Base-by-base conservation (phyloP, 441 rosid species). In the Pelargonium australe region DNA sequence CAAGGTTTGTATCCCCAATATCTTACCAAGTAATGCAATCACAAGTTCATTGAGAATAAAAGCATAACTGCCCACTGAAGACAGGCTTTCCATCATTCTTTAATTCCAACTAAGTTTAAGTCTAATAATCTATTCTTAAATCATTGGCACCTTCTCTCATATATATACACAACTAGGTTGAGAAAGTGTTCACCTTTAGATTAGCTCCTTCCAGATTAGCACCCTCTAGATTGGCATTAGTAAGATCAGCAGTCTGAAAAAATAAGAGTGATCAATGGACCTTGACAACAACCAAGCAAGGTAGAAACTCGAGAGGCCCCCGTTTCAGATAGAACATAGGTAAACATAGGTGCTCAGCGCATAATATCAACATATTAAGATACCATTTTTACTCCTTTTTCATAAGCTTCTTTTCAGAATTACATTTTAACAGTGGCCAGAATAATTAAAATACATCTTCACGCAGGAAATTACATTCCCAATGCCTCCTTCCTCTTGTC, bases 141-240 rank as follows among this genome's bases (percentile, higher is more conserved):
- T 28, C 28, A 57, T 28, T 31, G 58, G 20, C 28, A 58, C 65
- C 63, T 14, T 67, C 67, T 16, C 14, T 28, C 63, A 44, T 44
- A 53, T 17, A 31, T 49, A 20, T 10, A 14, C 10, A 68, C 2
- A 17, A 19, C 47, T 16, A 64, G 73, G 51, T 8, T 53, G 37
- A 23, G 0, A 63, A 31, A n/a, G 11, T 16, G 51, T 64, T 67
- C 80, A 89, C 98, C 92, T 93, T 93, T 73, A 90, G 76, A 81
- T 93, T 93, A 71, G 95, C 98, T 72, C 98, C 98, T 82, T 93
- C 98, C 37, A 90, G 79, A 81, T 86, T 90, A 51, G 96, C 97
- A 67, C 97, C 96, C 82, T 93, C 95, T 76, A 93, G 76, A 83
- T 93, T 93, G 51, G 97, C 97, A 85, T 89, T 84, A 28, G 97